Evolutionary conservation across 1,284 basidiomycete genomes (phyloP), one percentile per base, ranked within the genome.

Genomic region (Sanghuangporus weigelae): DNA sequence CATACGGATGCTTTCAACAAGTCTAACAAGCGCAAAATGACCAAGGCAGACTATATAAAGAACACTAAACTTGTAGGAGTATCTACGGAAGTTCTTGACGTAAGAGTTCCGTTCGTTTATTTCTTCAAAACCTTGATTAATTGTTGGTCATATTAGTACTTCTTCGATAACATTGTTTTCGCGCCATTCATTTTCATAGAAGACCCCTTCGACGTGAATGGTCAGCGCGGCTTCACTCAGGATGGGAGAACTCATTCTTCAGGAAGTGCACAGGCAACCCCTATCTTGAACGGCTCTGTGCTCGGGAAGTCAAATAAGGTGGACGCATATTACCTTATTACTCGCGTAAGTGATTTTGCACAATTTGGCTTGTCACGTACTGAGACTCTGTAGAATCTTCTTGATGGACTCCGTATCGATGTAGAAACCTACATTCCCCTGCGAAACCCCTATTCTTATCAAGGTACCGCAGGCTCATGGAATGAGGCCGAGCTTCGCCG

Each of bases 1-100:
- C 96, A 98, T 73, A 99, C 97, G 11, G 96, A 99, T 73, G 92
- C 91, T 1, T 99, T 98, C 81, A 99, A 99, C 77, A 93, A 90
- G 76, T 95, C 93, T 68, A 98, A 98, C 76, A 98, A 94, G 77
- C 89, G 89, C 67, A 98, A 98, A 78, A 99, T 99, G 97, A 88
- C 90, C 39, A 97, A 96, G 73, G 80, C 85, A 1, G 95, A 96
- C 71, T 98, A 98, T 72, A 81, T 97, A 67, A 92, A 87, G 76
- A 98, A 98, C 71, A 96, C 95, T 0, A 81, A 84, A 59, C 81
- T 96, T 66, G 91, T 94, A n/a, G 95, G 95, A 11, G 84, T 97
- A 19, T 80, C 86, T 16, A 81, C 86, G 3, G 89, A 95, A 69
- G 85, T 97, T 38, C 81, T 99, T 63, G 95, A 96, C 72, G 95